Conservation (phyloP, 2,329 filamentous ascomycete species). For the Mollisia scopiformis region DNA sequence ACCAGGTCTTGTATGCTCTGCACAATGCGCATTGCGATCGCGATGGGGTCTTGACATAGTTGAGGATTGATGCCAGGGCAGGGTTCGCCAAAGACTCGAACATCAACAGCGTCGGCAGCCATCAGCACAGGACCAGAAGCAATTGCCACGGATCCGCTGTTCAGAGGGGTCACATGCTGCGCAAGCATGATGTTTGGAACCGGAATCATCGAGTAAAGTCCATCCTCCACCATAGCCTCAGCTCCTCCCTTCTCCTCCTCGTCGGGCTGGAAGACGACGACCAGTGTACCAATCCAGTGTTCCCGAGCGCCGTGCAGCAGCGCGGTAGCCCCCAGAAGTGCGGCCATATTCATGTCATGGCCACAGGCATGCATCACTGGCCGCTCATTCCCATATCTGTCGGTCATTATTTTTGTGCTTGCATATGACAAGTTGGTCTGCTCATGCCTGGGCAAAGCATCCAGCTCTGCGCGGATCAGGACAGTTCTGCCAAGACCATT, state of each 20-base stretch:
- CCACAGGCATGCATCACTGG: conserved; percentile 65
- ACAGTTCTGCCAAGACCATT: conserved; percentile 31
- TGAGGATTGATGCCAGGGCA: background rate
- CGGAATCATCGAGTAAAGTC: conserved; percentile 46
- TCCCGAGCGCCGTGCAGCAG: conserved; percentile 46
- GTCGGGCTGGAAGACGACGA: conserved; percentile 56
- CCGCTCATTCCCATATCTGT: conserved; percentile 44
- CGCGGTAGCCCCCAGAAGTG: conserved; percentile 56
- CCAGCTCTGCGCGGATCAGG: no score
- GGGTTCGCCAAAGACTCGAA: background rate
- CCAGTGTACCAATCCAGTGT: conserved; percentile 62
- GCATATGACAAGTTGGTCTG: conserved; percentile 50
- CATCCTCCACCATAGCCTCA: conserved; percentile 62
- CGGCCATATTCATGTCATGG: conserved; percentile 61
- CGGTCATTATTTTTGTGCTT: conserved; percentile 38
- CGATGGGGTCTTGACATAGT: background rate
- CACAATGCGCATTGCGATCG: no score
- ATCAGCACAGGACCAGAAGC: background rate
- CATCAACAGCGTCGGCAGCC: background rate
- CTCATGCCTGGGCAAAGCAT: conserved; percentile 52
- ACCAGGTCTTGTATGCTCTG: no score
- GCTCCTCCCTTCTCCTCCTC: conserved; percentile 63
- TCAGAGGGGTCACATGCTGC: background rate
- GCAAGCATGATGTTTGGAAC: conserved; percentile 21
- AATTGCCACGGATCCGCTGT: background rate